Base-by-base conservation (phyloP, 306 rosid species). In the Fragaria vesca region DNA sequence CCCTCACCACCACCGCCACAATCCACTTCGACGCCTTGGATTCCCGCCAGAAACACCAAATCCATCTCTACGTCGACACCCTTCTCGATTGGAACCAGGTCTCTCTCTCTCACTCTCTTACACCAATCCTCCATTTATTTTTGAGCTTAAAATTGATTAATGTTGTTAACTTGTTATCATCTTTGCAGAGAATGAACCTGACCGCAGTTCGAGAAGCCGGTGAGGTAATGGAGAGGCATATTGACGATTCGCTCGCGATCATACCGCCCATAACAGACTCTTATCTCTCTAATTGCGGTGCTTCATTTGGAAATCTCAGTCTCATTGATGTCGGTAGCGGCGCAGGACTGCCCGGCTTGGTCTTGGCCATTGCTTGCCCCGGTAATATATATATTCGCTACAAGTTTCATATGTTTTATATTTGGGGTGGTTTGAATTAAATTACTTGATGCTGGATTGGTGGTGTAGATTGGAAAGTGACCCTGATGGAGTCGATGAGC, bases 31-130 rank as follows among this genome's bases (percentile, higher is more conserved):
- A 73, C 80, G 72, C 89, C 78, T 86, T 93, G 73, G 78, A 46
- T 51, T 85, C 94, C 77, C 90, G 76, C 75, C 97, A 93, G 78
- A 87, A 87, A 32, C 79, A 81, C 78, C 97, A 95, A 80, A 62
- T 95, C 73, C 83, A 83, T 84, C 93, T 88, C 74, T 92, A 88
- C 79, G 96, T 91, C 60, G 89, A 91, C 74, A 76, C 88, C 81
- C 97, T 95, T 78, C 98, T 95, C 69, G 87, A 91, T 75, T 95
- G 98, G 98, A 95, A 95, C 89, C 83, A 83, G 96, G 98, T 81
- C 28, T 46, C 72, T 73, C 58, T 26, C 58, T 47, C 54, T 26
- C 48, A 54, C n/a, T n/a, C 28, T 20, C 8, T 20, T 20, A 26
- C 51, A 62, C 71, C 65, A 20, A 5, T 12, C 28, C 16, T 18